Evolutionary conservation across 495 filamentous ascomycete genomes (phyloP), one percentile per base, ranked within the genome.

Genomic region (Tuber umbilicatum): DNA sequence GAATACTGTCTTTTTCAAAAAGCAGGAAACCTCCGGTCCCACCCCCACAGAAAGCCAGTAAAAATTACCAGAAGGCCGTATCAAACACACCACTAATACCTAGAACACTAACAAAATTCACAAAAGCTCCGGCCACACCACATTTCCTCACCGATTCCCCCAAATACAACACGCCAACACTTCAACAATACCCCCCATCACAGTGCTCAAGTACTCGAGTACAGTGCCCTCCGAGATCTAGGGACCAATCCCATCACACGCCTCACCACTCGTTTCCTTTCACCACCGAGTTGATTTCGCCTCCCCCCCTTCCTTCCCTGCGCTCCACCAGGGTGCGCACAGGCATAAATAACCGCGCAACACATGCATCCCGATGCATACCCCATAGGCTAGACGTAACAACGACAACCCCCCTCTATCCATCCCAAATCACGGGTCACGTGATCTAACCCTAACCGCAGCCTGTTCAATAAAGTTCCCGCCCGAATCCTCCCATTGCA

Each of bases 371-470:
- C 23, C 23, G 23, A 55, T 55, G 47, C 23, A 27, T 55, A 55
- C 47, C 14, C 12, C 9, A 17, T 55, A 7, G n/a, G n/a, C n/a
- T n/a, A n/a, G n/a, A n/a, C 50, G 10, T 55, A 27, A 17, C 50
- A 55, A 55, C 9, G 23, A 55, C 7, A 55, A 27, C 50, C 7
- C 9, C n/a, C 50, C 3, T 27, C 50, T n/a, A 5, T 47, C 7
- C 17, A 47, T 21, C 17, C 17, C 42, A 43, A 43, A 21, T 21
- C 2, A 5, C 47, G 0, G 0, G 47, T 64, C 55, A 64, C 55
- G 55, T 64, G 55, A 64, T 31, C 55, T 14, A 64, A 64, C 55
- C 55, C 55, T 64, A 64, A 64, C 55, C 55, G 10, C 27, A 64
- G n/a, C 55, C 27, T 12, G n/a, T 31, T 16, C n/a, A 31, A 64